Conservation (phyloP, 768 basidiomycete species). For the Aureoboletus auriporus region DNA sequence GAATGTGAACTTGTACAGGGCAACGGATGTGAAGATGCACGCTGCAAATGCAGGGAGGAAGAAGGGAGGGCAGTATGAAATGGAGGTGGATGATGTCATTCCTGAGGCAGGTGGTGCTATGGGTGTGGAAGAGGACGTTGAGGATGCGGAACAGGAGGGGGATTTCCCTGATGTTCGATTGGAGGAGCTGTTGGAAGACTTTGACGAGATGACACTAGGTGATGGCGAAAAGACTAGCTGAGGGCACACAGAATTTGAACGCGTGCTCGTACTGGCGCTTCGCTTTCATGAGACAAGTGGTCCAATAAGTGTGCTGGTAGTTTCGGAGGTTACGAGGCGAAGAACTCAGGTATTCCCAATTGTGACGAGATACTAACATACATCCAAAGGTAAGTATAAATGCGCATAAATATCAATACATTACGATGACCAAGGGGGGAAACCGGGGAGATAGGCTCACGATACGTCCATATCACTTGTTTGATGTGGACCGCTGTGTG, state of each 20-base stretch:
- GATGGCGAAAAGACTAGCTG: conserved; percentile 24
- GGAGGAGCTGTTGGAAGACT: conserved; percentile 85
- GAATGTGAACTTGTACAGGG: conserved; percentile 84
- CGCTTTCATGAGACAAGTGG: no score
- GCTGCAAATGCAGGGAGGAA: conserved; percentile 31
- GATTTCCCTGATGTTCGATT: conserved; percentile 88
- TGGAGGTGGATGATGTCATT: conserved; percentile 63
- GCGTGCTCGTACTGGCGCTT: no score
- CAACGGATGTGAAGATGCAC: conserved; percentile 49
- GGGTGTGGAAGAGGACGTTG: conserved; percentile 27
- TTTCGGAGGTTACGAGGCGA: no score
- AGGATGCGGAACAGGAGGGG: conserved; percentile 59
- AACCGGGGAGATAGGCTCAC: conserved; percentile 5
- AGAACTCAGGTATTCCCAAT: no score
- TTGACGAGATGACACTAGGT: conserved; percentile 85
- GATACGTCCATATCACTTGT: conserved; percentile 26
- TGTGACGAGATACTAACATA: no score
- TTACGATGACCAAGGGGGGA: neutral
- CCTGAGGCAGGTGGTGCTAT: conserved; percentile 22
- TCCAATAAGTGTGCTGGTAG: no score
- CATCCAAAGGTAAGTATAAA: no score
- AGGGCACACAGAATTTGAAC: no score
- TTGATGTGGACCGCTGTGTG: neutral
- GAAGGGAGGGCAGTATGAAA: conserved; percentile 33
- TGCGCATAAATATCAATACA: conserved; percentile 1